These are phyloP conservation scores for Vaccinium macrocarpon DNA, from an alignment of 148 eudicot species.

Conservation along the genomic window DNA sequence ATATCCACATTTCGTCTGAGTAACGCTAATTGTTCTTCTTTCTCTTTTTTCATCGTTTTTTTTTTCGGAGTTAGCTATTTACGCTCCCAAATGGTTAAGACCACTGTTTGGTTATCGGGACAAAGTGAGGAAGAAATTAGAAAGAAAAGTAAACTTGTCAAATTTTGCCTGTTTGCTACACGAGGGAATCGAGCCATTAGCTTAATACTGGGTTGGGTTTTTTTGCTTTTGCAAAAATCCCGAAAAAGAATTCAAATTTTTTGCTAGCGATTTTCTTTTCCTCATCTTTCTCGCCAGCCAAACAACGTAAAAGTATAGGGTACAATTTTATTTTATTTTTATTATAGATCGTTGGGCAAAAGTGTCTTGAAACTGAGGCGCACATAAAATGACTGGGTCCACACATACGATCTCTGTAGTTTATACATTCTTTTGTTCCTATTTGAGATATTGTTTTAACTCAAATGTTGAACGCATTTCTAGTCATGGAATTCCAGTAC, in stretches of 20 bases:
- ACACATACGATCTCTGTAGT: not conserved
- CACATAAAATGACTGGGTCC: not conserved
- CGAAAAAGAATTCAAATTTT: not conserved
- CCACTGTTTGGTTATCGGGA: not conserved
- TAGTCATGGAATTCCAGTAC: not conserved
- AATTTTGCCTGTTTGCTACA: not conserved
- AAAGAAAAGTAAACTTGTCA: not conserved
- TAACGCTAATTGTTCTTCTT: too few relatives aligned
- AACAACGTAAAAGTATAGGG: not conserved
- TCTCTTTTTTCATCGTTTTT: not conserved
- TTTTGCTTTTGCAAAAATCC: not conserved
- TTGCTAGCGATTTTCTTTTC: not conserved
- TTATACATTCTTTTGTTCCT: not conserved
- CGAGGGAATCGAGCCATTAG: not conserved
- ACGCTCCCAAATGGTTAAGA: not conserved
- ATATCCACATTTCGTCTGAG: not conserved
- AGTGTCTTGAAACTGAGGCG: not conserved
- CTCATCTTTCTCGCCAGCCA: conserved; percentile 9
- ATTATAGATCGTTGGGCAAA: not conserved
- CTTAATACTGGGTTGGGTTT: not conserved
- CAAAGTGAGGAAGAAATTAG: not conserved
- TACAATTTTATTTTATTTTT: not conserved
- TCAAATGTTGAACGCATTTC: not conserved
- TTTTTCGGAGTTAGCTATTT: not conserved
- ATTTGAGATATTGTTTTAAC: not conserved